Evolutionary conservation across 768 basidiomycete genomes (phyloP), one percentile per base, ranked within the genome.

Genomic region (Calocybe cyanea): DNA sequence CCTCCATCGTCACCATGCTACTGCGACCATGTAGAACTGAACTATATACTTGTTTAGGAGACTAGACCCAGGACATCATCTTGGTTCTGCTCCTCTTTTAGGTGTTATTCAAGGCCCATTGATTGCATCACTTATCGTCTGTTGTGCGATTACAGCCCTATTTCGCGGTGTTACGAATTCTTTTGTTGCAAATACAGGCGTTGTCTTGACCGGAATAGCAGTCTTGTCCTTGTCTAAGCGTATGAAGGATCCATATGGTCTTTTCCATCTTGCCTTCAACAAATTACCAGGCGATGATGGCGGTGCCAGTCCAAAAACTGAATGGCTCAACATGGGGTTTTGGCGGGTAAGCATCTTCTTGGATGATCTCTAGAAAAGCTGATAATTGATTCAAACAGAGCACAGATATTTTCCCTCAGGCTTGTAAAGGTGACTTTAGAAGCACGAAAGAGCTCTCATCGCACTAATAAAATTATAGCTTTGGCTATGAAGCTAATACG

Each of bases 271-370:
- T 11, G 50, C 65, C 1, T 62, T 83, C 44, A 83, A 84, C 57
- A 62, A 59, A 46, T 44, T 64, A 19, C 63, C 74, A 17, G 64
- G 62, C 11, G 68, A 69, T 18, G 54, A 61, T 31, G 52, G 57
- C 9, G 40, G 51, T 14, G 40, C 46, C 15, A 52, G 50, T 1
- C 78, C 76, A n/a, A 50, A 48, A 14, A 83, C 82, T 1, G 81
- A 85, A 61, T 85, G 83, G 84, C 61, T 85, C 25, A 85, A 85
- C 61, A 80, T 84, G 77, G 83, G 83, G 3, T 81, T 70, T 49
- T 85, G 82, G 83, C 74, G 75, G 72, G 83, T 80, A 30, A 36
- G 65, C 55, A 30, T 41, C 20, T 15, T 33, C 43, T 24, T 33
- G 24, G 10, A 24, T 20, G 28, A 31, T 15, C 4, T 19, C 39